Evolutionary conservation across 2,329 filamentous ascomycete genomes (phyloP).

Genomic region (Alternaria hordeiaustralica): DNA sequence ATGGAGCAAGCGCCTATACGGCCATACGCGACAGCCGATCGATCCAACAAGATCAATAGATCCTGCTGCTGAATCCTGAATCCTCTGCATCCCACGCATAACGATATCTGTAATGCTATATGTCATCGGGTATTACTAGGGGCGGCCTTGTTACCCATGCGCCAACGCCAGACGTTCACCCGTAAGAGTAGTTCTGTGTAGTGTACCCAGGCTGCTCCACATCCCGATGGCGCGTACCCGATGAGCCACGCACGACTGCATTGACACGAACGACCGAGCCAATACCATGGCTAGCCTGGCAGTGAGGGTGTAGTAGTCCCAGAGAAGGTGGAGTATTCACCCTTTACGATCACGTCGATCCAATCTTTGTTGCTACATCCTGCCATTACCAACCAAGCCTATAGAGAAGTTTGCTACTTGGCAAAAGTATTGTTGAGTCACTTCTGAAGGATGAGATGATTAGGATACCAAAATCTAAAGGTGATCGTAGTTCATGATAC

Average conservation of each 20-base stretch:
- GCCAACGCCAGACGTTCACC: not conserved
- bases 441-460: not conserved
- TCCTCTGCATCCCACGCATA: not conserved
- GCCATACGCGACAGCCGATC: not conserved
- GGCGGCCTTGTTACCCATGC: not conserved
- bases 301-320: not conserved
- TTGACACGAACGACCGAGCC: not conserved
- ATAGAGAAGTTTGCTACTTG: not conserved
- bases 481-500: not conserved
- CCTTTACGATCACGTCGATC: not conserved
- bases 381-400: not conserved
- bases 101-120: not conserved
- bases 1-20: constrained; percentile 2
- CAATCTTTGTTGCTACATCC: not conserved
- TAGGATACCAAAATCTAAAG: not conserved
- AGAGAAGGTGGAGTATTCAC: not conserved
- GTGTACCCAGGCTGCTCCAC: not conserved
- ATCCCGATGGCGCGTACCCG: not conserved
- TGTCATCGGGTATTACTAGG: not conserved
- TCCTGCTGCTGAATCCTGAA: not conserved
- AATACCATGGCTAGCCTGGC: not conserved
- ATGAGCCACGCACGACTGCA: not conserved
- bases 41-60: not conserved
- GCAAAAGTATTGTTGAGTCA: not conserved
- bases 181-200: not conserved